Conservation (phyloP, 345 rosid genomes). For the Chamaenerion angustifolium region DNA sequence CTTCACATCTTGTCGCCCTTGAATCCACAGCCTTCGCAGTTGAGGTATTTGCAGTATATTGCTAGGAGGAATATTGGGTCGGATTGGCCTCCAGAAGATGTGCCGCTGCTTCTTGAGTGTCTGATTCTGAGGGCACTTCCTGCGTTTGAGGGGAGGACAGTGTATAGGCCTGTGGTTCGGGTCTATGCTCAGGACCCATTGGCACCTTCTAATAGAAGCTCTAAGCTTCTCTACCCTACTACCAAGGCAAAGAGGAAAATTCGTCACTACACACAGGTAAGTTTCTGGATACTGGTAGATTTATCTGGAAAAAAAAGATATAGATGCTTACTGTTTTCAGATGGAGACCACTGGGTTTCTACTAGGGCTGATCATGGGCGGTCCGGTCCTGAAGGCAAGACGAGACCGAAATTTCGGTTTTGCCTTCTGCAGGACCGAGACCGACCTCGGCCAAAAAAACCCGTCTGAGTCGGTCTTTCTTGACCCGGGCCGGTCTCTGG, state of each 20-base stretch:
- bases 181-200: constrained; percentile 83
- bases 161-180: constrained; percentile 78
- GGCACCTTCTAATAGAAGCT: constrained; percentile 61
- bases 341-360: too few relatives aligned
- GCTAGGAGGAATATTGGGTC: constrained; percentile 76
- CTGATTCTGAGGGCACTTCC: constrained; percentile 78
- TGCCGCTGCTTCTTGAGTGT: constrained; percentile 76
- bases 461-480: too few relatives aligned
- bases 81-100: constrained; percentile 95
- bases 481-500: too few relatives aligned
- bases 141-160: constrained; percentile 48
- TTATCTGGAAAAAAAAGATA: neutral
- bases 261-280: constrained; percentile 58
- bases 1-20: constrained; percentile 69
- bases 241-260: constrained; percentile 45
- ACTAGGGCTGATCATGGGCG: too few relatives aligned
- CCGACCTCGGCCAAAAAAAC: too few relatives aligned
- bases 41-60: constrained; percentile 95
- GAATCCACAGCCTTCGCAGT: constrained; percentile 86
- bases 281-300: too few relatives aligned
- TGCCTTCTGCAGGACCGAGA: too few relatives aligned
- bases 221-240: constrained; percentile 74
- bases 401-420: too few relatives aligned
- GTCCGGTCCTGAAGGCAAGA: too few relatives aligned
- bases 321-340: neutral